A percentile compares a stretch with the other conserved stretches of the same genome.
phyloP scores from a whole-genome alignment of 257 asterid genomes.

The Penstemon davidsonii region DNA sequence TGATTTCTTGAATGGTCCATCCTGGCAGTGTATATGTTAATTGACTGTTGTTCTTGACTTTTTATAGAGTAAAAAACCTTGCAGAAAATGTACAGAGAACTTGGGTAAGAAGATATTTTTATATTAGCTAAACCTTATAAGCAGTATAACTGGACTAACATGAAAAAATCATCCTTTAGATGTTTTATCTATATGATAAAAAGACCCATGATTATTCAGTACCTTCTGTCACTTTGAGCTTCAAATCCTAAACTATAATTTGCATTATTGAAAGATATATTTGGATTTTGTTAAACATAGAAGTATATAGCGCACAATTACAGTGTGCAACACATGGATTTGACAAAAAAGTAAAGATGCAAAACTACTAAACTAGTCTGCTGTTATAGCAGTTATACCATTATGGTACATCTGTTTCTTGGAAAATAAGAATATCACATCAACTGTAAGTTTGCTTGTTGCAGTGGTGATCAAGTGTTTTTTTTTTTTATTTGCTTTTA shows the following conservation, averaged over 20 bases:
- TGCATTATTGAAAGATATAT: neutral
- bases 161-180: too few relatives aligned
- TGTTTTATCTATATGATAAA: neutral
- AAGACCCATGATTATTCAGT: neutral
- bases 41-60: conserved; percentile 5
- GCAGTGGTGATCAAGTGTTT: conserved; percentile 2
- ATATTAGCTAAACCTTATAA: neutral
- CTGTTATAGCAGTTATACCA: conserved; percentile 1
- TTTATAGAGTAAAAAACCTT: conserved; percentile 1
- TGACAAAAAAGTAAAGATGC: neutral
- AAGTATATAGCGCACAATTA: neutral
- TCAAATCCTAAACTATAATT: neutral
- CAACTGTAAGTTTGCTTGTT: neutral
- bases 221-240: neutral
- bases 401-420: neutral
- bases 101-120: neutral
- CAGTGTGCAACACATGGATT: neutral
- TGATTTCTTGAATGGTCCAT: conserved; percentile 7
- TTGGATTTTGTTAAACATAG: neutral
- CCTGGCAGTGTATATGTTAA: neutral
- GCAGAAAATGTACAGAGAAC: neutral
- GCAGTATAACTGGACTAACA: neutral
- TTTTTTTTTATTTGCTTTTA: neutral
- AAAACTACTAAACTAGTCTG: neutral
- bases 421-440: too few relatives aligned